A percentile compares a stretch with the other conserved stretches of the same genome.
Conservation (phyloP, 73 alveolate genomes). For the Paramecium octaurelia region DNA sequence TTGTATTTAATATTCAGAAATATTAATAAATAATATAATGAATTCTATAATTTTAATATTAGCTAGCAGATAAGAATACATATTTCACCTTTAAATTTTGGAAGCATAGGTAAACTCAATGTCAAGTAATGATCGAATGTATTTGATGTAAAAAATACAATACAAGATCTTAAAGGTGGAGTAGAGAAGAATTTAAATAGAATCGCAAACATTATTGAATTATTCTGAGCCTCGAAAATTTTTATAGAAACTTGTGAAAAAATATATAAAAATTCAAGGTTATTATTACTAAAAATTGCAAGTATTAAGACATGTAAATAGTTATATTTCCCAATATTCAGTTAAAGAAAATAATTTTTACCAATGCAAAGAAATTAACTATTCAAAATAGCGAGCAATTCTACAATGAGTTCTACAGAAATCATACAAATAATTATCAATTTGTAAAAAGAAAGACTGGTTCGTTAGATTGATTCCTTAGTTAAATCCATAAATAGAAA, state of each 20-base stretch:
- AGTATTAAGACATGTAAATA: constrained; percentile 18
- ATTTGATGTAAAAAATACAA: not conserved
- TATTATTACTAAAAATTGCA: constrained; percentile 25
- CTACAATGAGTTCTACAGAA: not conserved
- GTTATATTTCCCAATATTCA: constrained; percentile 42
- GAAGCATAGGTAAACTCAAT: not conserved
- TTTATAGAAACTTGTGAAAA: not conserved
- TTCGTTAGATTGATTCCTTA: not conserved
- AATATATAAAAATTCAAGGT: constrained; percentile 35
- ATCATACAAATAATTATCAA: not conserved
- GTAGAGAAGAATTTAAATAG: constrained; percentile 8
- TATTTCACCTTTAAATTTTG: constrained; percentile 5
- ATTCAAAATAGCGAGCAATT: constrained; percentile 30
- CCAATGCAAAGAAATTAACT: constrained; percentile 29
- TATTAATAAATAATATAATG: not conserved
- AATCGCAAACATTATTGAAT: not conserved
- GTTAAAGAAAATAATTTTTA: constrained; percentile 24
- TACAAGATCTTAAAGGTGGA: not conserved
- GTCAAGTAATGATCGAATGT: not conserved
- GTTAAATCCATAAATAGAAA: not conserved
- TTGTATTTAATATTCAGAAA: not conserved
- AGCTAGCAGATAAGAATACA: constrained; percentile 48
- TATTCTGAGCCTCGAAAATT: constrained; percentile 11
- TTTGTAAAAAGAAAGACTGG: not conserved
- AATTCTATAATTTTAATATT: not conserved